Base-by-base conservation (phyloP, 139 green algal genomes). In the Chlorella sp. region DNA sequence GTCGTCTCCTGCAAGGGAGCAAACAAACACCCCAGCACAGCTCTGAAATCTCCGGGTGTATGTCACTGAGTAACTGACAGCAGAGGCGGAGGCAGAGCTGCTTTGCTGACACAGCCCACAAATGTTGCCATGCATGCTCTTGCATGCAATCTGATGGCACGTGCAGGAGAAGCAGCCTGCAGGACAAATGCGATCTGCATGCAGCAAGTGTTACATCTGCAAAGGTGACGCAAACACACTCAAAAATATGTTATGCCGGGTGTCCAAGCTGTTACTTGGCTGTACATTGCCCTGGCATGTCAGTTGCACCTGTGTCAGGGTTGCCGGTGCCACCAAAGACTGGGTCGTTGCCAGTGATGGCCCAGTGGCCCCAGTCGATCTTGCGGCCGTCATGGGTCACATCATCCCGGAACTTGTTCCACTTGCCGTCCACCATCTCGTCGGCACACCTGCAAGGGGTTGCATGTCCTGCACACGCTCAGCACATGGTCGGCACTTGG, bases 321-420 rank as follows among this genome's bases (percentile, higher is more conserved):
- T 83, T 84, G 68, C 89, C 89, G 5, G 62, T 76, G 51, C 91
- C 93, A 0, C 72, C 32, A 71, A 90, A 96, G 6, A 77, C 63
- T 6, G 84, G 81, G 82, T 97, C 90, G 36, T 91, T 77, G 29
- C 71, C 62, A 49, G 86, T 86, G 73, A 97, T 93, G 30, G 92
- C 91, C 88, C 83, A 92, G 10, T 36, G 55, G 55, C 87, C 92
- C 92, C 42, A 55, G 42, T 55, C 42, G 42, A 55, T 17, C 42
- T 55, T 55, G 10, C 17, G 10, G 42, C 17, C 17, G 26, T 29
- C 2, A 63, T 84, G 79, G 27, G 68, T 31, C 3, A 76, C 30
- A 5, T 85, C 55, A 35, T 85, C 79, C 3, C 51, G 24, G 72
- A 70, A 85, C 27, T 70, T 68, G 32, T 85, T 81, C 70, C 74